Percentiles rank a stretch among this genome's conserved stretches.
Conservation (phyloP, 1,139 yeast species). For the Yamadazyma kanchanaburiensis region DNA sequence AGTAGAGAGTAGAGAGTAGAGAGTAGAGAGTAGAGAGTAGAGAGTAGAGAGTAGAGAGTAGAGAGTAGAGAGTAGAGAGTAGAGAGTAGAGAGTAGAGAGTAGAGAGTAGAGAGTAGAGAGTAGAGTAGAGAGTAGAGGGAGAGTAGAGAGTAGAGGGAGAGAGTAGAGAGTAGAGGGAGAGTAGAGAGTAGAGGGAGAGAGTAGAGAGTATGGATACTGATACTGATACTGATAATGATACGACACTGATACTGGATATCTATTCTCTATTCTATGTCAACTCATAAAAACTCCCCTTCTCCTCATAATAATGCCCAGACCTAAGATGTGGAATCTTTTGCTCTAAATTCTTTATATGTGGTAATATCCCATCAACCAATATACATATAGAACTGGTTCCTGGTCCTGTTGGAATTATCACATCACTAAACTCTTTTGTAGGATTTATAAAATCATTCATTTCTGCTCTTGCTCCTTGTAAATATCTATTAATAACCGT, state of each 20-base stretch:
- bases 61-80: too few relatives aligned
- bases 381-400: constrained; percentile 57
- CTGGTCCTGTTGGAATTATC: constrained; percentile 73
- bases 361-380: constrained; percentile 70
- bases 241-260: constrained; percentile 1
- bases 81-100: too few relatives aligned
- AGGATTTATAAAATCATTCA: constrained; percentile 68
- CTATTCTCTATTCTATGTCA: constrained; percentile 18
- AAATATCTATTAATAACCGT: constrained; percentile 58
- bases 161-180: too few relatives aligned
- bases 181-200: too few relatives aligned
- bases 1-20: too few relatives aligned
- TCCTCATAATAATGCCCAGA: constrained; percentile 39
- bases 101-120: too few relatives aligned
- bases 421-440: constrained; percentile 82
- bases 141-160: too few relatives aligned
- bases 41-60: too few relatives aligned
- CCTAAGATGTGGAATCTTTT: constrained; percentile 13
- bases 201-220: too few relatives aligned
- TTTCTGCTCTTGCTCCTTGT: constrained; percentile 68
- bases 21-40: too few relatives aligned
- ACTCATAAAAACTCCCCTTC: constrained; percentile 50
- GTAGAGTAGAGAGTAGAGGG: too few relatives aligned
- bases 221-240: too few relatives aligned
- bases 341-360: constrained; percentile 24